Evolutionary conservation across 495 filamentous ascomycete species (phyloP), one percentile per base, ranked within the genome.

Genomic region (Poronia punctata): DNA sequence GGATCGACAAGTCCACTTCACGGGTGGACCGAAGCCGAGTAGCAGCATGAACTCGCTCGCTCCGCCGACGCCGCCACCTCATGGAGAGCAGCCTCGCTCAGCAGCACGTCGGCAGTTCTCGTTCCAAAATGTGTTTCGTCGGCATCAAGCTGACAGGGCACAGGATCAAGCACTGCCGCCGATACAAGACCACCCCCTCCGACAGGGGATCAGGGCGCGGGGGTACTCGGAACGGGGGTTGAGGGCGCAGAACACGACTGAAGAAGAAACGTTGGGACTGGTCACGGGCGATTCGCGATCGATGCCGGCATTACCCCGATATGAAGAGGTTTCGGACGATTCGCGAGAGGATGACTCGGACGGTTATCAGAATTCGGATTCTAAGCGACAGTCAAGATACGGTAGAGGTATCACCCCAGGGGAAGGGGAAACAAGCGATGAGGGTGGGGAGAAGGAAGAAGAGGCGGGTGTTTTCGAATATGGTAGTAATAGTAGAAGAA

Each of bases 191-290:
- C 56, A 43, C 38, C 46, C 46, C 15, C 60, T 34, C 38, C 58
- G 65, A 25, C 59, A 64, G 20, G 66, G 71, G 1, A 44, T 72
- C n/a, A 57, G 62, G 50, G 74, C 57, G 14, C 75, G 55, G 47
- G 76, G 60, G 45, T 73, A 60, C 54, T 66, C 54, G 53, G 62
- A 38, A 11, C 70, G 71, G 25, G 59, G 51, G 45, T 61, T 54
- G 15, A 50, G 36, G 53, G 63, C 45, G 32, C 74, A 72, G 45
- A 63, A 62, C 33, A 75, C 76, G 5, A 95, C 89, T 0, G 92
- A 96, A 52, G 92, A 98, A 60, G 92, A 98, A 52, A 71, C 76
- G 23, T 56, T 95, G 14, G 92, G 92, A 0, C 74, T 98, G 1
- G 90, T 96, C 4, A 80, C 81, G 52, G 88, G 86, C 10, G 85